Evolutionary conservation across 1,284 basidiomycete genomes (phyloP).

Genomic region (Cutaneotrichosporon sp.): DNA sequence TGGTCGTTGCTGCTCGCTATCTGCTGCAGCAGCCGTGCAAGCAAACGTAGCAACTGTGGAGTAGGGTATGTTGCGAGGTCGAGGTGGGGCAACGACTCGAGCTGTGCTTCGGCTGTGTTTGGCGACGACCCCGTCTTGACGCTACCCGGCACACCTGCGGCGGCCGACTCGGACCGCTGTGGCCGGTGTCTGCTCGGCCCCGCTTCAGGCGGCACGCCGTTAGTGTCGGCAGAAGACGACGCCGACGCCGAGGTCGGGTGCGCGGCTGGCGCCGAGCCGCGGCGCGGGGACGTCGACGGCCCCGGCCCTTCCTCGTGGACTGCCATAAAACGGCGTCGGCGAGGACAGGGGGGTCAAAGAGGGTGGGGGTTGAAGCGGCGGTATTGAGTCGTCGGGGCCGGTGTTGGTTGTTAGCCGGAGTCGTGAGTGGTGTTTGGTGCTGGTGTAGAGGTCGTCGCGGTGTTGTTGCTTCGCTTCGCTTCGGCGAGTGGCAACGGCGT

Average conservation of each 20-base stretch:
- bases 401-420: too few relatives aligned
- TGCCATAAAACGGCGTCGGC: too few relatives aligned
- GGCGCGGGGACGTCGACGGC: too few relatives aligned
- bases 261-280: neutral
- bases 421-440: neutral
- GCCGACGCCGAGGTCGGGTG: neutral
- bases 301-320: too few relatives aligned
- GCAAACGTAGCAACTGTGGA: constrained; percentile 68
- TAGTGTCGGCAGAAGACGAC: neutral
- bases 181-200: constrained; percentile 17
- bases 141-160: neutral
- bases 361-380: neutral
- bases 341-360: neutral
- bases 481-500: too few relatives aligned
- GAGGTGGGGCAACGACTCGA: constrained; percentile 43
- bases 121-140: too few relatives aligned
- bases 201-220: constrained; percentile 4
- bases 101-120: neutral
- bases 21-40: constrained; percentile 84
- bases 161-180: neutral
- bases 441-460: neutral
- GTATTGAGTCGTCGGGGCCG: neutral
- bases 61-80: constrained; percentile 56
- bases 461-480: too few relatives aligned
- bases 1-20: constrained; percentile 87